A percentile compares a stretch with the other conserved stretches of the same genome.
These are phyloP conservation scores for Allium sativum DNA, from an alignment of 106 monocot genomes.

Conservation along the genomic window DNA sequence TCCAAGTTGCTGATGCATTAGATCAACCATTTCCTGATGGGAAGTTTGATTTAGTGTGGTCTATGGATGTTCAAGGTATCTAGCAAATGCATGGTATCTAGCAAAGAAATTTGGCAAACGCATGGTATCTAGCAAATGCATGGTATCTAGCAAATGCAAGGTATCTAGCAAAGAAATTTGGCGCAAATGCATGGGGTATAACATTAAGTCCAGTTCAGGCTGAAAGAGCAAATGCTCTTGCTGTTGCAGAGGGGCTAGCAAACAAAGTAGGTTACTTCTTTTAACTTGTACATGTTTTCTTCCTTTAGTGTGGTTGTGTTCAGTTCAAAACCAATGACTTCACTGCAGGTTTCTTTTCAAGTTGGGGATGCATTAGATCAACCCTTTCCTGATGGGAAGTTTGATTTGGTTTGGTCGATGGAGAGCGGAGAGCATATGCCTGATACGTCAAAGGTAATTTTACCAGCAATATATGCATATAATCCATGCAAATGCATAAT, in stretches of 20 bases:
- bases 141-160: too few species aligned
- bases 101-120: too few species aligned
- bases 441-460: conserved; percentile 53
- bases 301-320: neutral
- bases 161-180: too few species aligned
- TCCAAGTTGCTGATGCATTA: conserved; percentile 84
- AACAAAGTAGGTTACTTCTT: conserved; percentile 21
- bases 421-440: conserved; percentile 95
- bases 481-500: neutral
- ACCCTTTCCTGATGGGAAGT: conserved; percentile 73
- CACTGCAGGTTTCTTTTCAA: conserved; percentile 55
- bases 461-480: neutral
- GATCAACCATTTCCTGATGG: conserved; percentile 79
- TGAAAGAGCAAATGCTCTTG: conserved; percentile 55
- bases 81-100: too few species aligned
- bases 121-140: too few species aligned
- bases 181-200: too few species aligned
- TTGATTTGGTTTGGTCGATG: conserved; percentile 89
- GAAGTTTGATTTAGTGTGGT: conserved; percentile 80
- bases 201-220: too few species aligned
- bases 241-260: conserved; percentile 39
- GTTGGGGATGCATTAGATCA: conserved; percentile 82
- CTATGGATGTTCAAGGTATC: too few species aligned
- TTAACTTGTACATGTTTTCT: neutral
- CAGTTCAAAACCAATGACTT: too few species aligned